These are phyloP conservation scores for Fusarium beomiforme DNA, from an alignment of 2,329 filamentous ascomycete genomes.

Conservation along the genomic window DNA sequence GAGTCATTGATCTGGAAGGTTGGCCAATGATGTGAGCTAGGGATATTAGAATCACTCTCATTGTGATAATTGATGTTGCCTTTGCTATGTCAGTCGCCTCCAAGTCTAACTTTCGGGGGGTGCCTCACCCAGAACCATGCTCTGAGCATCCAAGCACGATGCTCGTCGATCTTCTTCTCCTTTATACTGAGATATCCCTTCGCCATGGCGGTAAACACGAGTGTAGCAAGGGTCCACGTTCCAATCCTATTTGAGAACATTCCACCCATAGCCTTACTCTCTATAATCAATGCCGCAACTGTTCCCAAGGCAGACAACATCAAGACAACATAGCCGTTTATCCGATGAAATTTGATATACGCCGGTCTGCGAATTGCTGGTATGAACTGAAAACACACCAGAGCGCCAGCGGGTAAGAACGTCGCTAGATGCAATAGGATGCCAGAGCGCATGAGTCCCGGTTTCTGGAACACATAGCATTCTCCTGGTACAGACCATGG, in stretches of 20 bases:
- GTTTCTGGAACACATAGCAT: conserved; percentile 4
- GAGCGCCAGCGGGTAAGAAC: conserved; percentile 2
- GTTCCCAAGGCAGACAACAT: background rate
- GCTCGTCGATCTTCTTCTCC: background rate
- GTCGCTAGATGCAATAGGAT: conserved; percentile 8
- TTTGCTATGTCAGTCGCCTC: background rate
- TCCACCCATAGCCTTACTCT: conserved; percentile 13
- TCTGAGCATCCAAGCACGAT: conserved; percentile 21
- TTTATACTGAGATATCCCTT: background rate
- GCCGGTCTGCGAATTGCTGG: background rate
- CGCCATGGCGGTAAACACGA: background rate
- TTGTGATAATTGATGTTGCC: conserved; percentile 18
- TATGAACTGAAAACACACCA: conserved; percentile 19
- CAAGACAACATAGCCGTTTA: conserved; percentile 8
- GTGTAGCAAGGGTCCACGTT: background rate
- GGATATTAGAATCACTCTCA: conserved; percentile 9
- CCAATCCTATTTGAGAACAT: background rate
- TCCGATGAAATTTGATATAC: background rate
- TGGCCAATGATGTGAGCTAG: background rate
- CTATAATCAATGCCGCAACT: background rate
- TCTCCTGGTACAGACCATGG: conserved; percentile 1
- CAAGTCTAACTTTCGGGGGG: rapidly evolving
- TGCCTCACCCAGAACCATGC: conserved; percentile 19
- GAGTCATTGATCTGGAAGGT: background rate
- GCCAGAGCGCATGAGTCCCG: conserved; percentile 1